Evolutionary conservation across 176 grass and related monocot species (phyloP).

Genomic region (Thalia dealbata): DNA sequence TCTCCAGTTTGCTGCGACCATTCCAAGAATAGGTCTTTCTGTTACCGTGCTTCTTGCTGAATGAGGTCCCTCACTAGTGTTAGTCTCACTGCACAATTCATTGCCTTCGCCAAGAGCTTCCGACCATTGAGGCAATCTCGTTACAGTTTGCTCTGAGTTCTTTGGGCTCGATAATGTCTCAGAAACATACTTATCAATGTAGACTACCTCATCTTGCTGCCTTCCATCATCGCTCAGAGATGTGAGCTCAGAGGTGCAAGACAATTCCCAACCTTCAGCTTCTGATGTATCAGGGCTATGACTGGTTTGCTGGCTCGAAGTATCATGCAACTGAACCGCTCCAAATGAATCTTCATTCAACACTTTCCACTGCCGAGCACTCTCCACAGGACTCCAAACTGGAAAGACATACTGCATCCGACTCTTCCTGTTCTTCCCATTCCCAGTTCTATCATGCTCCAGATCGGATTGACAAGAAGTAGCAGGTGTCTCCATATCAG

Average conservation of each 20-base stretch:
- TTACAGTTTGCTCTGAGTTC: constrained; percentile 31
- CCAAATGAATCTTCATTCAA: constrained; percentile 19
- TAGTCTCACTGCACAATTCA: constrained; percentile 9
- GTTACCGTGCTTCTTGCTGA: constrained; percentile 49
- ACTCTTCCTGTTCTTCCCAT: constrained; percentile 14
- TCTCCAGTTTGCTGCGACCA: constrained; percentile 83
- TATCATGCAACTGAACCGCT: constrained; percentile 9
- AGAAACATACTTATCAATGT: constrained; percentile 16
- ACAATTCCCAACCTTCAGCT: constrained; percentile 34
- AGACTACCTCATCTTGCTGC: constrained; percentile 9
- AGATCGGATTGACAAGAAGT: constrained; percentile 18
- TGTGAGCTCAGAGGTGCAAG: constrained; percentile 25
- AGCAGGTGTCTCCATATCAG: constrained; percentile 26
- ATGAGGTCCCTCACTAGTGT: constrained; percentile 22
- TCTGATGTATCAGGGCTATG: constrained; percentile 26
- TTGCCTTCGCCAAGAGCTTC: constrained; percentile 55
- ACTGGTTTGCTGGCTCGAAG: constrained; percentile 22
- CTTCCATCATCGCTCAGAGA: constrained; percentile 30
- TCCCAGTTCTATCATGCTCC: constrained; percentile 23
- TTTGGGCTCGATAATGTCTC: constrained; percentile 10
- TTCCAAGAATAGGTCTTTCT: constrained; percentile 86
- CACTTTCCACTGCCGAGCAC: constrained; percentile 6
- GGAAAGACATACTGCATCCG: constrained; percentile 19
- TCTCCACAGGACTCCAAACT: constrained; percentile 4
- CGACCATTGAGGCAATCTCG: constrained; percentile 73